A percentile compares a stretch with the other conserved stretches of the same genome.
Conservation (phyloP, 2,329 filamentous ascomycete species). For the Curvularia sp. region DNA sequence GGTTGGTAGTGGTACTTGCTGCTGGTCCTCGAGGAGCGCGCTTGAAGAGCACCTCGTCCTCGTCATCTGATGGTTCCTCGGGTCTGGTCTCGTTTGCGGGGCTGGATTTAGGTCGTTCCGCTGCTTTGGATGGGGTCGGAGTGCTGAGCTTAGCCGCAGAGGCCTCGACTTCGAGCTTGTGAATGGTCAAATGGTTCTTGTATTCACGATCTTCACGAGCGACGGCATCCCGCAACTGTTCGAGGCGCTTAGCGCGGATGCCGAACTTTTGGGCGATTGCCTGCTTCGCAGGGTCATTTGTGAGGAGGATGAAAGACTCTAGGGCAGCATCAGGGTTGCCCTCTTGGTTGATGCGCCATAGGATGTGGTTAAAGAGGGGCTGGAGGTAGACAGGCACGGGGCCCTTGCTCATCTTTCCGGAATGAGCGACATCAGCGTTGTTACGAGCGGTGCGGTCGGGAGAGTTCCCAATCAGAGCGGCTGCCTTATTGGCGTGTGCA, state of each 20-base stretch:
- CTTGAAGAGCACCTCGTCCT: slow-evolving; percentile 51
- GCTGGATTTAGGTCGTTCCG: slow-evolving; percentile 41
- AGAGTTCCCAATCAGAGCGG: slow-evolving; percentile 23
- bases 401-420: slow-evolving; percentile 38
- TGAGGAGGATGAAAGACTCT: slow-evolving; percentile 61
- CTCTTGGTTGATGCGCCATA: slow-evolving; percentile 61
- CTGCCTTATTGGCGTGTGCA: slow-evolving; percentile 32
- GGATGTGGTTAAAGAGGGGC: slow-evolving; percentile 60
- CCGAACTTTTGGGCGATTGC: slow-evolving; percentile 59
- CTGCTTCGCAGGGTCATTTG: slow-evolving; percentile 58
- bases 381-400: slow-evolving; percentile 52
- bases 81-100: slow-evolving; percentile 28
- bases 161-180: slow-evolving; percentile 48
- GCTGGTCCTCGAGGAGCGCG: slow-evolving; percentile 48
- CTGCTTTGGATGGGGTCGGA: slow-evolving; percentile 23
- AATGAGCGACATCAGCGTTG: slow-evolving; percentile 32
- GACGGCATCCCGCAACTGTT: slow-evolving; percentile 59
- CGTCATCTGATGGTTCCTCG: slow-evolving; percentile 44
- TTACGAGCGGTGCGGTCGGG: slow-evolving; percentile 43
- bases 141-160: slow-evolving; percentile 24
- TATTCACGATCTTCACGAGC: slow-evolving; percentile 59
- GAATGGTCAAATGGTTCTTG: slow-evolving; percentile 50
- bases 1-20: slow-evolving; percentile 30
- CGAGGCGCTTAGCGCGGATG: slow-evolving; percentile 58
- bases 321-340: slow-evolving; percentile 56